phyloP scores from a whole-genome alignment of 805 yeast species.

The Nakazawaea wyomingensis region DNA sequence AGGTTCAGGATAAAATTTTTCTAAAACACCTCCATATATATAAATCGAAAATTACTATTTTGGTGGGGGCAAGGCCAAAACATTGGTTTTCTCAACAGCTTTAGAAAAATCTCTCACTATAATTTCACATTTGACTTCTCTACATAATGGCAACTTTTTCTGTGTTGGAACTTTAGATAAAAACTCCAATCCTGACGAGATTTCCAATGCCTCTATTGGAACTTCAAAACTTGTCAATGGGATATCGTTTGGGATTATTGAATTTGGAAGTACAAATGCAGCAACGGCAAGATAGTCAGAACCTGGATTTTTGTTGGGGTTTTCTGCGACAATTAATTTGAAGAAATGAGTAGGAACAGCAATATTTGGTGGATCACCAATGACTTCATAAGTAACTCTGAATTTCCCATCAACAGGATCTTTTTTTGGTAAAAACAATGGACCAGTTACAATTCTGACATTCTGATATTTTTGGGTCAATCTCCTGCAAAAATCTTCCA shows the following conservation, averaged over 20 bases:
- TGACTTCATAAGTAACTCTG: conserved; percentile 82
- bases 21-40: no score
- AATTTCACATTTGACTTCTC: conserved; percentile 74
- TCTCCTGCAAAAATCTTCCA: conserved; percentile 82
- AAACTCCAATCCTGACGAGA: conserved; percentile 79
- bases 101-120: conserved; percentile 75
- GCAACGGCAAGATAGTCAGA: conserved; percentile 61
- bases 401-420: conserved; percentile 75
- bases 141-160: conserved; percentile 62
- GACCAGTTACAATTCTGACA: conserved; percentile 91
- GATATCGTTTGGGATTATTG: conserved; percentile 60
- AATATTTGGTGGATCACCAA: conserved; percentile 92
- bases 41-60: conserved; percentile 4
- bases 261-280: conserved; percentile 93
- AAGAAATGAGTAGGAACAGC: conserved; percentile 98
- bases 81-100: conserved; percentile 19
- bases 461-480: conserved; percentile 65
- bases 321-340: conserved; percentile 85
- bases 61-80: conserved; percentile 20
- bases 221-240: conserved; percentile 77
- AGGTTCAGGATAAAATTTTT: no score
- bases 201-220: conserved; percentile 85
- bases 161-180: conserved; percentile 59
- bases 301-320: conserved; percentile 32
- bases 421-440: conserved; percentile 77